Base-by-base conservation (phyloP, 2,329 filamentous ascomycete species). In the Aureobasidium sp. region DNA sequence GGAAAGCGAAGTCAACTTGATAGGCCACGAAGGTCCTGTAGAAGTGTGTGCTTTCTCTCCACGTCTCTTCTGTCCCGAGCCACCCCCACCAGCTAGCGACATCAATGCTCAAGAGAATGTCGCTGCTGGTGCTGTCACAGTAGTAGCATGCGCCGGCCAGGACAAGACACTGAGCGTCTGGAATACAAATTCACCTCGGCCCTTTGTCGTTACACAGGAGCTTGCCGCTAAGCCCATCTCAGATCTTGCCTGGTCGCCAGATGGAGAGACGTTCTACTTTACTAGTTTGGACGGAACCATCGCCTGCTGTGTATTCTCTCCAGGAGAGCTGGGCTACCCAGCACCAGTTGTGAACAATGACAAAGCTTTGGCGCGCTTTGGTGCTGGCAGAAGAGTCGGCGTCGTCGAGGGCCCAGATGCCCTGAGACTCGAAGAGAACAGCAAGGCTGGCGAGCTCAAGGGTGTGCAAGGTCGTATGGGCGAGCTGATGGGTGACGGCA, bases 31-130 rank as follows among this genome's bases (percentile, higher is more conserved):
- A 79, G 93, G 90, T 0, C 94, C 94, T 0, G 94, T 95, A 0
- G 94, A 99, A 76, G 94, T 99, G 3, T 97, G 93, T 79, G 90
- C 94, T 67, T 99, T 99, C 73, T 97, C 94, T 1, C 95, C 95
- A 0, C 83, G 94, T 65, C 78, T 99, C 26, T 99, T 97, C 70
- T 84, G 88, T 15, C 82, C 84, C 59, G 85, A 91, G 53, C 89
- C 88, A 10, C 75, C 78, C 12, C 80, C 77, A 9, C 80, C 79
- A 2, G 72, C 82, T 60, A 74, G 79, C 56, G 79, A 82, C 68
- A 67, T 70, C 1, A 76, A 79, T 62, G 76, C 78, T 12, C 75
- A 76, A 47, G 75, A 74, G 26, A 73, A 77, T 66, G 34, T 50
- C 13, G 41, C 58, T 41, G 68, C 70, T n/a, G 68, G 66, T 70